Base-by-base conservation (phyloP, 352 stramenopile genomes). In the Globisporangium nagaii region DNA sequence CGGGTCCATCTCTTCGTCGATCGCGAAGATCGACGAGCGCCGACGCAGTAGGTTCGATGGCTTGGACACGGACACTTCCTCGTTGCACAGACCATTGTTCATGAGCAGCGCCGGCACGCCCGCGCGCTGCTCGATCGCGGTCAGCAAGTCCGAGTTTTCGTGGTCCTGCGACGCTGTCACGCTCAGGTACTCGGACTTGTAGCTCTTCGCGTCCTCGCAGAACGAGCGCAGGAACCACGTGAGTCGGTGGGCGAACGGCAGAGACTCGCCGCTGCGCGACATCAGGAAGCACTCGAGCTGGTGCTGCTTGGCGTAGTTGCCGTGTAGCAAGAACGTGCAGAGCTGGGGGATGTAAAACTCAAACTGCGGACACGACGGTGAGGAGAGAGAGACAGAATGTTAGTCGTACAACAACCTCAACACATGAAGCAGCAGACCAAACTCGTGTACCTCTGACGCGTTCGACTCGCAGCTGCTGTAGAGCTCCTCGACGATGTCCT, bases 261-360 rank as follows among this genome's bases (percentile, higher is more conserved):
- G 69, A 12, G 82, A 90, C 19, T 86, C 78, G 20, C 81, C 75
- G 37, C 84, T 93, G 28, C 86, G 66, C 1, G 84, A 87, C 67
- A 95, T 82, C 25, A 96, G 56, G 47, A 96, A 95, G 27, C 84
- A 91, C 66, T 95, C 80, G 12, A 94, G 66, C 48, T 88, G 73
- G 44, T 91, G 83, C 56, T 89, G 78, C 52, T 91, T 90, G 24
- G 63, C 73, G 65, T 95, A 95, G 50, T 90, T 86, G 9, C 84
- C 81, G 42, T 95, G 85, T 0, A 90, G 54, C 27, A 95, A 39
- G 37, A 94, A 93, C 13, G 86, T 96, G 55, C 82, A 92, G 0
- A 96, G 70, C 50, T 96, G 87, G 10, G 85, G 87, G 51, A 96
- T 90, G 63, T 96, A 96, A 48, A 95, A 96, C 63, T 93, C 84